phyloP scores from a whole-genome alignment of 2,329 filamentous ascomycete genomes.

The Talaromyces verruculosus region DNA sequence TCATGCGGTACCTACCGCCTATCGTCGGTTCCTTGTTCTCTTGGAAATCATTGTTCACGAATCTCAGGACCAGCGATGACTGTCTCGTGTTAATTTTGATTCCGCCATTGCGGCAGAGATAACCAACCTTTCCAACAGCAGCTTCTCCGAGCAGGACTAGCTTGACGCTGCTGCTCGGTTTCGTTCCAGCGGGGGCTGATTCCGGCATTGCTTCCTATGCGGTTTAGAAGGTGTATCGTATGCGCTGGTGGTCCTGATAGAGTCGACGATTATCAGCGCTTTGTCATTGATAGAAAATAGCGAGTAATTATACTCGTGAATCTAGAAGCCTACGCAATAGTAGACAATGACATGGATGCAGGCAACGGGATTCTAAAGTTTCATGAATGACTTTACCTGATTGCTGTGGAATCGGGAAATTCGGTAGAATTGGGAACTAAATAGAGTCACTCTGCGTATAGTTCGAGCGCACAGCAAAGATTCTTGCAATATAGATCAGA shows the following conservation, averaged over 20 bases:
- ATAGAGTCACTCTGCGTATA: neutral
- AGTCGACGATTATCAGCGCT: neutral
- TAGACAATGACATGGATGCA: neutral
- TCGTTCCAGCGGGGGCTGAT: conserved; percentile 60
- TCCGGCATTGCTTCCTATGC: conserved; percentile 62
- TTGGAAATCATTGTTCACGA: conserved; percentile 99
- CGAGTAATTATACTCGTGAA: neutral
- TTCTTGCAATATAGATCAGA: neutral
- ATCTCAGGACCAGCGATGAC: conserved; percentile 96
- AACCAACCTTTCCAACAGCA: conserved; percentile 87
- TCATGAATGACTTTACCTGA: conserved; percentile 2
- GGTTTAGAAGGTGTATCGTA: neutral
- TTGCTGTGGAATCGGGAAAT: neutral
- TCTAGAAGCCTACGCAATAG: neutral
- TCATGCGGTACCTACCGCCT: conserved; percentile 65
- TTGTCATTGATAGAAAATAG: neutral
- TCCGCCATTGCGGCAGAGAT: neutral
- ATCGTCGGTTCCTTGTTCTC: conserved; percentile 99
- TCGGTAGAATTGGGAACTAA: no score
- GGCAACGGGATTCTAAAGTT: conserved; percentile 9
- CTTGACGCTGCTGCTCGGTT: conserved; percentile 99
- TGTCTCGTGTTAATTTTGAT: conserved; percentile 40
- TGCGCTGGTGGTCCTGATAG: neutral
- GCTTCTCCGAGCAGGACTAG: conserved; percentile 96
- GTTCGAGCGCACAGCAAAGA: neutral